Percentiles rank a stretch among this genome's conserved stretches.
These are phyloP conservation scores for Amanita jacksonii DNA, from an alignment of 768 basidiomycete species.

Conservation along the genomic window DNA sequence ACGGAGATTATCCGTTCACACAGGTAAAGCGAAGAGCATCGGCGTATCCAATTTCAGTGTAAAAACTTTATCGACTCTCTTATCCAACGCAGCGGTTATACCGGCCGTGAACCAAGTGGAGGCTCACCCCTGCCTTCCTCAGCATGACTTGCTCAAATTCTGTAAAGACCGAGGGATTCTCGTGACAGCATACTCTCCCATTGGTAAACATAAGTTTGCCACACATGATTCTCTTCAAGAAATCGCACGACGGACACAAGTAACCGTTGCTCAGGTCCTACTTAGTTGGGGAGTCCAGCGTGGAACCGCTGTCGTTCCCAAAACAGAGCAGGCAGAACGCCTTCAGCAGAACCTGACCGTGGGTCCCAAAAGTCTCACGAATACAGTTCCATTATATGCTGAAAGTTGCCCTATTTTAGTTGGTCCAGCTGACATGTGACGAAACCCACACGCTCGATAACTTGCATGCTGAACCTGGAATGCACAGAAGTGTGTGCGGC, in stretches of 20 bases:
- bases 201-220: constrained; percentile 27
- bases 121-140: constrained; percentile 47
- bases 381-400: constrained; percentile 28
- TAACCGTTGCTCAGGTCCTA: constrained; percentile 41
- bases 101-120: constrained; percentile 51
- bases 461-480: constrained; percentile 30
- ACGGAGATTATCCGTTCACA: no score
- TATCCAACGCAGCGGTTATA: constrained; percentile 33
- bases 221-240: constrained; percentile 21
- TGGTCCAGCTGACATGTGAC: constrained; percentile 23
- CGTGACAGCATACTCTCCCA: constrained; percentile 38
- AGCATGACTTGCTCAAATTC: constrained; percentile 31
- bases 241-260: constrained; percentile 25
- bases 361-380: not conserved
- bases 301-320: constrained; percentile 52
- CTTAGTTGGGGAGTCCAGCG: constrained; percentile 59
- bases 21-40: constrained; percentile 35
- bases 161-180: constrained; percentile 33
- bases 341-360: constrained; percentile 39
- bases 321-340: constrained; percentile 40
- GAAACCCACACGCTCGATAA: constrained; percentile 31
- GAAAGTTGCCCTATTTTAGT: constrained; percentile 30
- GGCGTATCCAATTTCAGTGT: constrained; percentile 55
- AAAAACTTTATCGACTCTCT: constrained; percentile 29
- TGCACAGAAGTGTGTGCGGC: constrained; percentile 30